Evolutionary conservation across 2,329 filamentous ascomycete species (phyloP).

Genomic region (Aspergillus caelatus): DNA sequence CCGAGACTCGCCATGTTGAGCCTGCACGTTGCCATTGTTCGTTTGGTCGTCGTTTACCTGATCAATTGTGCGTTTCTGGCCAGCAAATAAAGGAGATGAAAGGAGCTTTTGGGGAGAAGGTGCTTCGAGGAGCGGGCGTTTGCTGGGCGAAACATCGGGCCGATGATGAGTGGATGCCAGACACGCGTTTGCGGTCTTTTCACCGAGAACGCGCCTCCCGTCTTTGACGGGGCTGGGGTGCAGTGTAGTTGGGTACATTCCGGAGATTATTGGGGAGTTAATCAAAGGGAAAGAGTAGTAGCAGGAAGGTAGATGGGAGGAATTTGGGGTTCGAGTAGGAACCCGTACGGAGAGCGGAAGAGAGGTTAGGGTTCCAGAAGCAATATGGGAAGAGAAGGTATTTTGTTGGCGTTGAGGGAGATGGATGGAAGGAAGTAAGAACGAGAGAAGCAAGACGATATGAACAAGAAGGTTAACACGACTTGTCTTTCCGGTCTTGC

Average conservation of each 20-base stretch:
- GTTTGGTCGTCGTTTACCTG: conserved; percentile 39
- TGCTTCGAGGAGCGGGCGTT: conserved; percentile 29
- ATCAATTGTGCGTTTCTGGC: conserved; percentile 45
- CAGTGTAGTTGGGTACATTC: conserved; percentile 17
- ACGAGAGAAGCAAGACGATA: background rate
- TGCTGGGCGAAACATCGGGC: conserved; percentile 28
- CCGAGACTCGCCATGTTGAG: conserved; percentile 8
- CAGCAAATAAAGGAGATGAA: conserved; percentile 37
- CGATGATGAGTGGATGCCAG: conserved; percentile 33
- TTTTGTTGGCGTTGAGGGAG: background rate
- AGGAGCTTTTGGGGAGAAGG: conserved; percentile 34
- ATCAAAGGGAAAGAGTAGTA: background rate
- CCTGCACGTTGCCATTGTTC: background rate
- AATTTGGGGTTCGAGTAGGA: background rate
- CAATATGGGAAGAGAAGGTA: background rate
- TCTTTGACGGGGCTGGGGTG: conserved; percentile 39
- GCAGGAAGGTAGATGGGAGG: background rate
- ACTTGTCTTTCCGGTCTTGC: background rate
- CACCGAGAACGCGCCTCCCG: conserved; percentile 43
- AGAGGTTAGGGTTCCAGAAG: conserved; percentile 5
- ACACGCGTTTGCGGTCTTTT: conserved; percentile 47
- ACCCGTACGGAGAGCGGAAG: conserved; percentile 1
- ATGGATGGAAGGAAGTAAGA: background rate
- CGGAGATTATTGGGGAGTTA: conserved; percentile 1
- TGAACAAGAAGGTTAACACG: background rate